These are phyloP conservation scores for Leishmania tarentolae DNA, from an alignment of 208 protist species.

Conservation along the genomic window DNA sequence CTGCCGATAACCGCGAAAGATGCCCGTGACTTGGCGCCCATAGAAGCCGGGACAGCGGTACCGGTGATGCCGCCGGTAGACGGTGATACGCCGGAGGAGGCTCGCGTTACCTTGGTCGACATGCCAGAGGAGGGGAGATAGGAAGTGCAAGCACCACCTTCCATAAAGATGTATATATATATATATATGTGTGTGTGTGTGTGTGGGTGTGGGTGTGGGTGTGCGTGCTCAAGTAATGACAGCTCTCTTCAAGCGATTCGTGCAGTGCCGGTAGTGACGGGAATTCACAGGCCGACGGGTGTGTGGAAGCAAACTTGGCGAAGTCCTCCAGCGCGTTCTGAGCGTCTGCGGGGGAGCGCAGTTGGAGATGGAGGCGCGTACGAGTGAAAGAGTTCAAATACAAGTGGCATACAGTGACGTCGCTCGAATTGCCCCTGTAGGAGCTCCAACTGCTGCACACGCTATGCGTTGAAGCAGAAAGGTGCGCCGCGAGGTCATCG, in stretches of 20 bases:
- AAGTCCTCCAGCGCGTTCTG: not conserved
- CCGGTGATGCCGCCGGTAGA: not conserved
- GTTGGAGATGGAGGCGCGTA: not conserved
- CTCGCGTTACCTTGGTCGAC: not conserved
- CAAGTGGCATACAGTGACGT: no score
- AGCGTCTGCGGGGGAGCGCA: not conserved
- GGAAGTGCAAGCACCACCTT: not conserved
- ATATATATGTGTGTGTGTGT: no score
- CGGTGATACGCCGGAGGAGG: not conserved
- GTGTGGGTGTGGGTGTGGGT: no score
- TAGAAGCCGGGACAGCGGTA: not conserved
- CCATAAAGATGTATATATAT: not conserved
- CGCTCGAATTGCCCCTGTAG: no score
- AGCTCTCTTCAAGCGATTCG: not conserved
- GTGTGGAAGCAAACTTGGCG: not conserved
- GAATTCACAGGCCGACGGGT: not conserved
- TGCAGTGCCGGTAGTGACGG: not conserved
- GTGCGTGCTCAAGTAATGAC: not conserved
- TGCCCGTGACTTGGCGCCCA: constrained; percentile 10
- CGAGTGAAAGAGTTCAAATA: not conserved
- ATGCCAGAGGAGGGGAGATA: not conserved
- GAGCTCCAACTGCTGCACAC: no score
- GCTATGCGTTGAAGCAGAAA: not conserved
- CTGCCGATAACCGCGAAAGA: constrained; percentile 20
- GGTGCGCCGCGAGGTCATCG: not conserved